A percentile compares a stretch with the other conserved stretches of the same genome.
Evolutionary conservation across 2,329 filamentous ascomycete genomes (phyloP).

Genomic region (Colletotrichum magnum): DNA sequence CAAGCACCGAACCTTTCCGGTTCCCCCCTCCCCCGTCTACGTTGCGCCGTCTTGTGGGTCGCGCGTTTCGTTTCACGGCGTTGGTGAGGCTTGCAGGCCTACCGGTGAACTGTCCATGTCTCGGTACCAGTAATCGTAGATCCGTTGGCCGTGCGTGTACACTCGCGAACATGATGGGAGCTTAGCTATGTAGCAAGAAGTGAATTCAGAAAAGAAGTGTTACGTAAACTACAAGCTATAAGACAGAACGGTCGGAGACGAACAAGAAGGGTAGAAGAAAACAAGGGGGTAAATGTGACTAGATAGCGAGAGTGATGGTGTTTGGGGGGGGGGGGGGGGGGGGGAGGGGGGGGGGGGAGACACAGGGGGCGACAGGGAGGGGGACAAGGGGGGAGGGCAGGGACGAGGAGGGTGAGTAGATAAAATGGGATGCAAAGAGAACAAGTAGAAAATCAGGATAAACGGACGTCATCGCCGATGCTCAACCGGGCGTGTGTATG

Average conservation of each 20-base stretch:
- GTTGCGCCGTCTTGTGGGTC: no score
- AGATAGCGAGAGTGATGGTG: not conserved
- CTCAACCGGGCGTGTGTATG: constrained; percentile 29
- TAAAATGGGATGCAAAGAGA: not conserved
- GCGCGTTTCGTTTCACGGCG: not conserved
- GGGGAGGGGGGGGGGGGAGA: no score
- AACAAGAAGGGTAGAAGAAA: not conserved
- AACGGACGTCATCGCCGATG: constrained; percentile 32
- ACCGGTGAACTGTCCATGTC: not conserved
- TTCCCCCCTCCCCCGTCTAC: not conserved
- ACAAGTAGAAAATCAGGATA: not conserved
- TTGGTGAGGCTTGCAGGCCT: not conserved
- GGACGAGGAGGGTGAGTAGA: not conserved
- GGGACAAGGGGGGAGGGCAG: no score
- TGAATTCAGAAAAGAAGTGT: not conserved
- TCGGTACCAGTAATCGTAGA: no score
- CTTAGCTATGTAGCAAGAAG: not conserved
- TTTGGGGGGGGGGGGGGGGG: no score
- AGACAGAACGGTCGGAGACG: not conserved
- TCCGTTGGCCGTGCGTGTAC: no score
- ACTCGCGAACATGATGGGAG: no score
- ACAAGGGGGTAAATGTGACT: not conserved
- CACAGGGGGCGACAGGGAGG: no score
- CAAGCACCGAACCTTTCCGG: no score
- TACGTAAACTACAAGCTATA: not conserved